These are phyloP conservation scores for Coniochaeta sp. DNA, from an alignment of 2,329 filamentous ascomycete species.

Conservation along the genomic window DNA sequence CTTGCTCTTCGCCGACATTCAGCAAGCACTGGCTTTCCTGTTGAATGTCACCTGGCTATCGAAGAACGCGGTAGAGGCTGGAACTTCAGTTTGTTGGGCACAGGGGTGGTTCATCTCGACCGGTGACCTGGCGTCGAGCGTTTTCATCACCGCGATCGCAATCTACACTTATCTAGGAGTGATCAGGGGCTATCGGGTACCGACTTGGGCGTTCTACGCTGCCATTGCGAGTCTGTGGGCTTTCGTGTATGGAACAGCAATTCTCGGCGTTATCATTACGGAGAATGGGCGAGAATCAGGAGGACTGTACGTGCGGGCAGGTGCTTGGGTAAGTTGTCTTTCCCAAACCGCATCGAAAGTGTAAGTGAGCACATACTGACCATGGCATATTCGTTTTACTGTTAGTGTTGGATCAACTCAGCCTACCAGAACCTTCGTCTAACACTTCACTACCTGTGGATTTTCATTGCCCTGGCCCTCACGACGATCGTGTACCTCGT, in stretches of 20 bases:
- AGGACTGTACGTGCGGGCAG: slow-evolving; percentile 55
- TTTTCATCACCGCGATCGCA: slow-evolving; percentile 60
- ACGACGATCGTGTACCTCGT: slow-evolving; percentile 31
- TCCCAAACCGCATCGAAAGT: neutral
- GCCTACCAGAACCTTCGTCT: slow-evolving; percentile 47
- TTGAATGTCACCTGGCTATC: slow-evolving; percentile 54
- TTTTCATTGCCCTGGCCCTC: slow-evolving; percentile 35
- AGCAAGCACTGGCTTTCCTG: slow-evolving; percentile 57
- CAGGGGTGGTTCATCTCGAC: slow-evolving; percentile 65
- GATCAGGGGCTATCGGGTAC: slow-evolving; percentile 45
- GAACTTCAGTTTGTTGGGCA: slow-evolving; percentile 45
- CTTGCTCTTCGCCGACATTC: slow-evolving; percentile 59
- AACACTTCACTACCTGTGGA: slow-evolving; percentile 58
- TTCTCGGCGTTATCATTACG: slow-evolving; percentile 39
- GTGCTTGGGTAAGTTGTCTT: slow-evolving; percentile 44
- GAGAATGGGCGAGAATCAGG: slow-evolving; percentile 30
- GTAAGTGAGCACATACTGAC: neutral
- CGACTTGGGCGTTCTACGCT: slow-evolving; percentile 40
- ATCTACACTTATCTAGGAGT: slow-evolving; percentile 59
- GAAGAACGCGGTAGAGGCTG: slow-evolving; percentile 44
- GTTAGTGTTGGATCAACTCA: slow-evolving; percentile 55
- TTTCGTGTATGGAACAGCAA: slow-evolving; percentile 50
- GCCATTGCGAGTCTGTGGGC: slow-evolving; percentile 44
- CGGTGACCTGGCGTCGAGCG: slow-evolving; percentile 57
- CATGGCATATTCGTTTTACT: slow-evolving; percentile 9